Evolutionary conservation across 1,284 basidiomycete genomes (phyloP), one percentile per base, ranked within the genome.

Genomic region (Pseudomicrostroma phylloplanum): DNA sequence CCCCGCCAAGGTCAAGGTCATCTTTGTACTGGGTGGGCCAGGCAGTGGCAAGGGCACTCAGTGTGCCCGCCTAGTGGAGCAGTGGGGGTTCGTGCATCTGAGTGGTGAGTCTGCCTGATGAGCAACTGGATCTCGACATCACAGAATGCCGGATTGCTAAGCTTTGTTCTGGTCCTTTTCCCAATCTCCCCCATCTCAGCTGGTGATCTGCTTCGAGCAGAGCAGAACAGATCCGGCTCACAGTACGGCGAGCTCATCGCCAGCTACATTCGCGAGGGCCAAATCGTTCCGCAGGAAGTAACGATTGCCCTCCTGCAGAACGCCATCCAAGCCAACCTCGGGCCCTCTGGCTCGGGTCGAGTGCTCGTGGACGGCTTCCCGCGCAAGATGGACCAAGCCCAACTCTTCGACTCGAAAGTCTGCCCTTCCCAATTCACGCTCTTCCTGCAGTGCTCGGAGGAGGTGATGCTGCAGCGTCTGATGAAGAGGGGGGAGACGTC

Each of bases 341-440:
- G 79, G 19, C 57, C 63, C 30, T 82, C 85, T 57, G 90, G 88
- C 48, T 83, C 83, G 63, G 90, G 90, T 46, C 86, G 91, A 56
- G 98, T 98, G 84, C 84, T 98, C 67, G 88, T 99, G 70, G 96
- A 99, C 72, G 96, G 96, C 2, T 98, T 98, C 83, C 96, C 96
- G 54, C 85, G 96, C 65, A 91, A 96, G 84, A 92, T 98, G 91
- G 96, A 98, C 80, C 96, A 99, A 82, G 94, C 94, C 0, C 71
- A 88, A 76, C 88, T 88, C 80, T 99, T 98, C 77, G 96, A 98
- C 77, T 83, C 90, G 76, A 70, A 91, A 89, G 88, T 96, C 61
- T 93, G 91, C 81, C 72, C 82, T 60, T 89, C 90, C 0, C 84
- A 87, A 0, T 83, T 89, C 63, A 89, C 94, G 26, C 82, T 99